These are phyloP conservation scores for Phalaenopsis hybrid DNA, from an alignment of 116 monocot species.

Conservation along the genomic window DNA sequence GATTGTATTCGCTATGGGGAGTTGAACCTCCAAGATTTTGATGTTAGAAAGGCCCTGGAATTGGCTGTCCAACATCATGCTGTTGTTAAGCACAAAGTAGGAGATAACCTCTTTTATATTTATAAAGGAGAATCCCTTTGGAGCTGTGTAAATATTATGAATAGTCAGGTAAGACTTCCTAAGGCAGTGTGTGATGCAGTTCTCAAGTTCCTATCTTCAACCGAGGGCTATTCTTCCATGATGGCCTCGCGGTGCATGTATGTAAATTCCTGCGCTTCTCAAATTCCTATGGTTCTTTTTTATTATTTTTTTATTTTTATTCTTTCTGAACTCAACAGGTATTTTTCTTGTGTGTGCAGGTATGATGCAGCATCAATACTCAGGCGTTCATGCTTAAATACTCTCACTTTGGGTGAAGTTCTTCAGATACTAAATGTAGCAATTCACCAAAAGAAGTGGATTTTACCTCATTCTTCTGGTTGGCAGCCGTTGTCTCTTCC, in stretches of 20 bases:
- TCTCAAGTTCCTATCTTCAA: slow-evolving; percentile 34
- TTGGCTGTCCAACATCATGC: slow-evolving; percentile 33
- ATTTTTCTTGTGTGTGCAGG: slow-evolving; percentile 23
- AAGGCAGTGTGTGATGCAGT: slow-evolving; percentile 37
- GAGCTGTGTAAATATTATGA: slow-evolving; percentile 68
- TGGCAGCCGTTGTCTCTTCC: slow-evolving; percentile 55
- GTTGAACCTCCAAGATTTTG: slow-evolving; percentile 31
- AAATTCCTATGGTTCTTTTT: background rate
- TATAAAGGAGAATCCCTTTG: slow-evolving; percentile 43
- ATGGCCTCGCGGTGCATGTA: slow-evolving; percentile 56
- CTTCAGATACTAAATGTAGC: slow-evolving; percentile 55
- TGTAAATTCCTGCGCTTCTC: background rate
- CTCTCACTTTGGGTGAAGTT: slow-evolving; percentile 39
- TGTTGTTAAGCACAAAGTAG: slow-evolving; percentile 47
- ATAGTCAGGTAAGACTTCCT: slow-evolving; percentile 40
- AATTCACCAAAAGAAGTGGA: slow-evolving; percentile 53
- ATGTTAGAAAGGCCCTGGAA: slow-evolving; percentile 41
- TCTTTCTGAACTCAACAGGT: no score
- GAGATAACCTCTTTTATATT: slow-evolving; percentile 41
- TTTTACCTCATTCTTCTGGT: slow-evolving; percentile 51
- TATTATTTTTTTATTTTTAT: background rate
- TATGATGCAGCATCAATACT: slow-evolving; percentile 63
- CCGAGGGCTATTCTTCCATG: slow-evolving; percentile 31
- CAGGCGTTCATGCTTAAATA: slow-evolving; percentile 45
- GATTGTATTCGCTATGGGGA: slow-evolving; percentile 73